phyloP scores from a whole-genome alignment of 2,329 filamentous ascomycete species.

The Colletotrichum musae region DNA sequence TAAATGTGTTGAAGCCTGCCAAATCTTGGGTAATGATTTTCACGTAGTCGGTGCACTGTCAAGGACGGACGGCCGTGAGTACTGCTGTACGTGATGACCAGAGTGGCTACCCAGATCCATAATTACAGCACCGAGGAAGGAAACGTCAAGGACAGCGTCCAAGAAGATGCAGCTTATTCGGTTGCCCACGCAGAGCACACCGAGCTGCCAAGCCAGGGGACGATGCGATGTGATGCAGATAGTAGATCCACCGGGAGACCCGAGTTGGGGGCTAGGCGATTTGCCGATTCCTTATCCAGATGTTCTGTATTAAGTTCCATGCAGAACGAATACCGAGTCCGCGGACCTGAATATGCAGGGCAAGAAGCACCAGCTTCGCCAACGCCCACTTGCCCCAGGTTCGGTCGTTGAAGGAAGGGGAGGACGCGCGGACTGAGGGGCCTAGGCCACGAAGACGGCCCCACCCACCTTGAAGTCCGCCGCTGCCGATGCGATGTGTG shows the following conservation, averaged over 20 bases:
- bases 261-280: conserved; percentile 5
- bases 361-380: neutral
- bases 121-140: too few relatives aligned
- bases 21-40: too few relatives aligned
- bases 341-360: conserved; percentile 7
- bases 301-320: neutral
- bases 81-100: too few relatives aligned
- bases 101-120: too few relatives aligned
- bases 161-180: neutral
- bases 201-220: neutral
- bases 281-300: neutral
- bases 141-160: too few relatives aligned
- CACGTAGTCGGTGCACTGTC: too few relatives aligned
- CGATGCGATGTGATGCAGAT: neutral
- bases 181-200: neutral
- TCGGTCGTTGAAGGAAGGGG: conserved; percentile 1
- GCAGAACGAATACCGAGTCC: conserved; percentile 10
- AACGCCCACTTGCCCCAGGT: conserved; percentile 9
- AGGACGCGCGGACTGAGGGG: conserved; percentile 1
- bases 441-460: neutral
- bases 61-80: too few relatives aligned
- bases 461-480: neutral
- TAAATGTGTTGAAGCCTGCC: conserved; percentile 43
- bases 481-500: too few relatives aligned
- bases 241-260: neutral